Conservation (phyloP, 306 rosid genomes). For the Cucumis sativus region DNA sequence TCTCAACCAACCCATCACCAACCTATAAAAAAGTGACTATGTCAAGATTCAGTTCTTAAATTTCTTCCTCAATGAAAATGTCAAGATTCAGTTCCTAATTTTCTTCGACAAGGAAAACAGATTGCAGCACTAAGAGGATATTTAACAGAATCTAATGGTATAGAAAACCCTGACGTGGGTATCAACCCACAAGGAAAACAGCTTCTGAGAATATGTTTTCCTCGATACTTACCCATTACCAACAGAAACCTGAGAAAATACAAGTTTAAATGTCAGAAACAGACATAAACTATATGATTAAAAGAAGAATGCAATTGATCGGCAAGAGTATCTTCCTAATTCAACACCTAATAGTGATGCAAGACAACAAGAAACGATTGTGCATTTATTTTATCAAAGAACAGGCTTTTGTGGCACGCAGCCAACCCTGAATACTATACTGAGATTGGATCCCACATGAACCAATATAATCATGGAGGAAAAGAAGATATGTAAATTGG, state of each 20-base stretch:
- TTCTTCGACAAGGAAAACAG: neutral
- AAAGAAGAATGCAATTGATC: neutral
- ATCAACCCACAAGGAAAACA: neutral
- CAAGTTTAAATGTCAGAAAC: conserved; percentile 10
- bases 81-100: neutral
- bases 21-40: conserved; percentile 31
- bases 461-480: neutral
- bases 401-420: neutral
- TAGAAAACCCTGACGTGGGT: neutral
- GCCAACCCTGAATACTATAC: neutral
- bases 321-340: neutral
- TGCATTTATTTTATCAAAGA: neutral
- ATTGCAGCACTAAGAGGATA: neutral
- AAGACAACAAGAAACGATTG: neutral
- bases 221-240: conserved; percentile 61
- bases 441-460: neutral
- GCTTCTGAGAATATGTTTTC: too few species aligned
- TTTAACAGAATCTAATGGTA: neutral
- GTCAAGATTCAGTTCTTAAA: neutral
- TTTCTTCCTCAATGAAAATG: neutral
- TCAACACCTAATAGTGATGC: neutral
- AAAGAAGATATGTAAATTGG: neutral
- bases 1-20: conserved; percentile 90
- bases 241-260: conserved; percentile 59
- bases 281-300: neutral